A percentile compares a stretch with the other conserved stretches of the same genome.
These are phyloP conservation scores for Plectosphaerella plurivora DNA, from an alignment of 2,329 filamentous ascomycete species.

Conservation along the genomic window DNA sequence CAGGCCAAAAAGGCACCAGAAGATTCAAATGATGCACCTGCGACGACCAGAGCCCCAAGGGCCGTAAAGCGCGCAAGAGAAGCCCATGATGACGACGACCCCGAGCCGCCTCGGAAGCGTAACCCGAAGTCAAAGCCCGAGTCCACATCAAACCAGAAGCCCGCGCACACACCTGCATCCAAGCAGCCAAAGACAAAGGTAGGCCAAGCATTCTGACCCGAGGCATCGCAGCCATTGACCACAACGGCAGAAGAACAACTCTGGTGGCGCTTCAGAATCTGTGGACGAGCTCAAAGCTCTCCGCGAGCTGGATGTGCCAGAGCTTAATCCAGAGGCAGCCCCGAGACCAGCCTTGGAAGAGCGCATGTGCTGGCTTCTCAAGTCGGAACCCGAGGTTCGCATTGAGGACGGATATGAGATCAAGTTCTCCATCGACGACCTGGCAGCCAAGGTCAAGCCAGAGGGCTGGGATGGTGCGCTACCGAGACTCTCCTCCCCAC, in stretches of 20 bases:
- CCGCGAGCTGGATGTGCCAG: constrained; percentile 19
- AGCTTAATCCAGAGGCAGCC: constrained; percentile 30
- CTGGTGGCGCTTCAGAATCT: neutral
- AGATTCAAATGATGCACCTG: too few relatives aligned
- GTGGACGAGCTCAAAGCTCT: constrained; percentile 6
- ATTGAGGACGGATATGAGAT: constrained; percentile 82
- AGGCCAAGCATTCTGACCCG: too few relatives aligned
- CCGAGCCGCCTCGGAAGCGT: too few relatives aligned
- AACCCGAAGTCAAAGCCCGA: neutral
- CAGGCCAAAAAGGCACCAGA: neutral
- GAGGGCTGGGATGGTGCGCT: constrained; percentile 86
- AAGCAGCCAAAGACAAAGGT: neutral
- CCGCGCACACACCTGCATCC: neutral
- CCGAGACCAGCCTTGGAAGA: constrained; percentile 26
- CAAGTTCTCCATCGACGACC: constrained; percentile 89
- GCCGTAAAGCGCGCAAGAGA: neutral
- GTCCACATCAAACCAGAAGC: neutral
- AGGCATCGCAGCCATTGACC: too few relatives aligned
- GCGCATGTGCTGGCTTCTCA: constrained; percentile 71
- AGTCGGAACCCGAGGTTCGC: constrained; percentile 83
- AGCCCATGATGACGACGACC: neutral
- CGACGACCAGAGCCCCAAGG: neutral
- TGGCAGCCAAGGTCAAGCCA: constrained; percentile 65
- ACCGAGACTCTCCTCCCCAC: neutral
- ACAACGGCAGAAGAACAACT: neutral